phyloP scores from a whole-genome alignment of 2,329 filamentous ascomycete genomes.

The Chaetomium sp. region DNA sequence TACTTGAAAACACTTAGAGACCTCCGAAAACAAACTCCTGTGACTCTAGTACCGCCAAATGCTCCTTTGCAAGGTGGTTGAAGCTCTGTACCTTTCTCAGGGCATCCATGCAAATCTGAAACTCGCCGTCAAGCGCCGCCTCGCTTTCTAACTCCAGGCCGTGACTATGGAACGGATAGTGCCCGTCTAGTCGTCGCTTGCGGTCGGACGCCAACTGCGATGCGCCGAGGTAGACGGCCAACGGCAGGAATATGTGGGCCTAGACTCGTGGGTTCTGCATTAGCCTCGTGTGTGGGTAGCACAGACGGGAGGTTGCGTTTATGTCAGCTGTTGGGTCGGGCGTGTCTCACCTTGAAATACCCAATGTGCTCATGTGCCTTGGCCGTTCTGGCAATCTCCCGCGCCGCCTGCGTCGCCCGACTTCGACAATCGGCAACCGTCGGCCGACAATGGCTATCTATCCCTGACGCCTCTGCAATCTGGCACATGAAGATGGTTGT shows the following conservation, averaged over 20 bases:
- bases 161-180: conserved; percentile 8
- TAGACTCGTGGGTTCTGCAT: conserved; percentile 22
- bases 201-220: conserved; percentile 24
- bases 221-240: conserved; percentile 29
- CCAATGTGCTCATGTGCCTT: conserved; percentile 34
- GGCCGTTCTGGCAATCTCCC: conserved; percentile 31
- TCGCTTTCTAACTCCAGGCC: conserved; percentile 15
- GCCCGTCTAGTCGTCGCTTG: background rate
- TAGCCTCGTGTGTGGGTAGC: conserved; percentile 14
- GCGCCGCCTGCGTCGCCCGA: conserved; percentile 29
- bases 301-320: conserved; percentile 4
- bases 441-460: conserved; percentile 20
- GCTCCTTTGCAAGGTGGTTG: conserved; percentile 33
- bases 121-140: conserved; percentile 12
- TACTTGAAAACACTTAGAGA: conserved; percentile 10
- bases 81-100: conserved; percentile 34
- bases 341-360: conserved; percentile 34
- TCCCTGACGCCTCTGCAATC: conserved; percentile 25
- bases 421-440: conserved; percentile 23
- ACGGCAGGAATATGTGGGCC: conserved; percentile 35
- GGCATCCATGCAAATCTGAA: conserved; percentile 29
- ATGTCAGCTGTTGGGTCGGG: background rate
- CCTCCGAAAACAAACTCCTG: conserved; percentile 21
- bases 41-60: conserved; percentile 28
- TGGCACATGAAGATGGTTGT: conserved; percentile 31